Evolutionary conservation across 164 flowering plant genomes (phyloP).

Genomic region (Magnolia changhungtana): DNA sequence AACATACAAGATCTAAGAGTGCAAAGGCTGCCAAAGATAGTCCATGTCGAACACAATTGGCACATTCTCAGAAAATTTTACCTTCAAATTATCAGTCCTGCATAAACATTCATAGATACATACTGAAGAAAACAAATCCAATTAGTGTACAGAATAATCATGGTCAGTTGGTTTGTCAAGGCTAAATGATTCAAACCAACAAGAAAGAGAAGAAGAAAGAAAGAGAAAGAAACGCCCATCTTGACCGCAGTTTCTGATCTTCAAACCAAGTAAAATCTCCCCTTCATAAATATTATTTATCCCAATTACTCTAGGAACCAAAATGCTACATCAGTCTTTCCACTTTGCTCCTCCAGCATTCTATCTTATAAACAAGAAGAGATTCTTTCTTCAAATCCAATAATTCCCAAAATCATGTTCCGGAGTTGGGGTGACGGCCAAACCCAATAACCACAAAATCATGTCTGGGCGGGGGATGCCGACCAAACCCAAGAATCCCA

Average conservation of each 20-base stretch:
- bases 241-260: neutral
- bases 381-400: constrained; percentile 28
- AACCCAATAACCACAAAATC: constrained; percentile 1
- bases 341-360: constrained; percentile 29
- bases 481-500: constrained; percentile 35
- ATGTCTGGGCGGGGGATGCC: constrained; percentile 15
- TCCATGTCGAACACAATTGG: neutral
- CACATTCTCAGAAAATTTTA: constrained; percentile 3
- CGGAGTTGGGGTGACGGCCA: neutral
- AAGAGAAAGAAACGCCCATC: constrained; percentile 5
- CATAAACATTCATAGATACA: neutral
- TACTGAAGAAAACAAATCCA: constrained; percentile 1
- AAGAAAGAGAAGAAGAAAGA: neutral
- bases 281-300: constrained; percentile 29
- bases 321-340: constrained; percentile 46
- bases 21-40: neutral
- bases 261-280: constrained; percentile 21
- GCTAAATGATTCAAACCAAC: neutral
- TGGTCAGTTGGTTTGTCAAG: neutral
- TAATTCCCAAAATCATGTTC: constrained; percentile 33
- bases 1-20: constrained; percentile 1
- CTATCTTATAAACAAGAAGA: constrained; percentile 43
- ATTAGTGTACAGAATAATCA: neutral
- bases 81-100: neutral
- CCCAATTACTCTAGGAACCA: constrained; percentile 33